These are phyloP conservation scores for Naegleria fowleri DNA, from an alignment of 208 protist genomes.

Conservation along the genomic window DNA sequence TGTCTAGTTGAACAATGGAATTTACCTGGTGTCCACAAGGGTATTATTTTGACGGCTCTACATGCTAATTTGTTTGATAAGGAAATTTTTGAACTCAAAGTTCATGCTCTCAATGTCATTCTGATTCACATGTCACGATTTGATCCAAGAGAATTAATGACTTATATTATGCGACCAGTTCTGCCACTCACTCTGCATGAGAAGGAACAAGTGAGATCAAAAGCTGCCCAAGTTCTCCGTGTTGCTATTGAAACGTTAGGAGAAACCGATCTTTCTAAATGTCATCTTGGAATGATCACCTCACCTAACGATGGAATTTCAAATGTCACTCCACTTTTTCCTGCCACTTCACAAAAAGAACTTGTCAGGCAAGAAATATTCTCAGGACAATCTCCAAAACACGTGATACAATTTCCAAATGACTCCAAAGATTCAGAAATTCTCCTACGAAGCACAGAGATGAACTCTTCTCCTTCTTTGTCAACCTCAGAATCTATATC, in stretches of 20 bases:
- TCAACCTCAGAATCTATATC: background rate
- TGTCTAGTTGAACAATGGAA: background rate
- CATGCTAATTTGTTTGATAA: background rate
- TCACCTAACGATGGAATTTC: background rate
- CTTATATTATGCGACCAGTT: background rate
- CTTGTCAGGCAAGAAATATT: background rate
- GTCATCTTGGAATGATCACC: background rate
- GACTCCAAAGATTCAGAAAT: background rate
- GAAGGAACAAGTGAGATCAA: background rate
- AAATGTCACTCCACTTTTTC: background rate
- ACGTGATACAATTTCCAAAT: background rate
- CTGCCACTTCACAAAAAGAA: background rate
- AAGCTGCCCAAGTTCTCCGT: background rate
- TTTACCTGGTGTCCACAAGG: background rate
- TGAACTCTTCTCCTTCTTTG: background rate
- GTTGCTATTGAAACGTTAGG: background rate
- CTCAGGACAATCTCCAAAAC: background rate
- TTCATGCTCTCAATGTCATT: background rate
- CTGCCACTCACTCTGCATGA: background rate
- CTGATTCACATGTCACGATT: slow-evolving; percentile 5
- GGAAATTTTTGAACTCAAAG: background rate
- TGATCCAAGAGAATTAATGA: slow-evolving; percentile 20
- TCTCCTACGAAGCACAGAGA: too few species aligned
- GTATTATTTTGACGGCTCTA: background rate
- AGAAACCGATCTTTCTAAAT: background rate